Evolutionary conservation across 345 rosid species (phyloP).

Genomic region (Syzygium aromaticum): DNA sequence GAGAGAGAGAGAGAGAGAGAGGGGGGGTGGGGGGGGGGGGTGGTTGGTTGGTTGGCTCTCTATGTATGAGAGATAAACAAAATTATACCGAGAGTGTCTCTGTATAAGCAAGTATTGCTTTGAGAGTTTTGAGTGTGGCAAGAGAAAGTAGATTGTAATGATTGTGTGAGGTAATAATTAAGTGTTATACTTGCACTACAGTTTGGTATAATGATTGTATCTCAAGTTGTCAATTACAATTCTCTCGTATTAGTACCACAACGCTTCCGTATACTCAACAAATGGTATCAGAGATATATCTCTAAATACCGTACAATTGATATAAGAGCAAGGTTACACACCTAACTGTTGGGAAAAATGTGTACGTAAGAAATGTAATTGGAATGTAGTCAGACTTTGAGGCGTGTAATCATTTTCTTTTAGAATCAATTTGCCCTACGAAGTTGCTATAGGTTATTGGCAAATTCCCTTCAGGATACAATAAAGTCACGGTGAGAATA

Average conservation of each 20-base stretch:
- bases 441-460: too few species aligned
- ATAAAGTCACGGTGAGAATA: too few species aligned
- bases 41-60: neutral
- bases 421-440: too few species aligned
- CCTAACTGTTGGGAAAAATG: too few species aligned
- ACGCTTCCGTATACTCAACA: neutral
- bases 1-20: too few species aligned
- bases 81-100: neutral
- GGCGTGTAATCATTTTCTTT: too few species aligned
- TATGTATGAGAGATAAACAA: neutral
- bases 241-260: neutral
- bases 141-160: neutral
- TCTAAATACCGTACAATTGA: neutral
- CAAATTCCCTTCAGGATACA: too few species aligned
- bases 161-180: accelerated
- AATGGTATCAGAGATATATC: too few species aligned
- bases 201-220: accelerated
- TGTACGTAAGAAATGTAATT: too few species aligned
- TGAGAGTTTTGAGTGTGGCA: neutral
- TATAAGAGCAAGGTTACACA: too few species aligned
- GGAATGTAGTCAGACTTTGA: too few species aligned
- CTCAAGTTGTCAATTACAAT: neutral
- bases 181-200: neutral
- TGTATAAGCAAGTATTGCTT: neutral
- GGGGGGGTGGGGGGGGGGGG: too few species aligned